These are phyloP conservation scores for Artemisia tridentata DNA, from an alignment of 129 eudicot species.

Conservation along the genomic window DNA sequence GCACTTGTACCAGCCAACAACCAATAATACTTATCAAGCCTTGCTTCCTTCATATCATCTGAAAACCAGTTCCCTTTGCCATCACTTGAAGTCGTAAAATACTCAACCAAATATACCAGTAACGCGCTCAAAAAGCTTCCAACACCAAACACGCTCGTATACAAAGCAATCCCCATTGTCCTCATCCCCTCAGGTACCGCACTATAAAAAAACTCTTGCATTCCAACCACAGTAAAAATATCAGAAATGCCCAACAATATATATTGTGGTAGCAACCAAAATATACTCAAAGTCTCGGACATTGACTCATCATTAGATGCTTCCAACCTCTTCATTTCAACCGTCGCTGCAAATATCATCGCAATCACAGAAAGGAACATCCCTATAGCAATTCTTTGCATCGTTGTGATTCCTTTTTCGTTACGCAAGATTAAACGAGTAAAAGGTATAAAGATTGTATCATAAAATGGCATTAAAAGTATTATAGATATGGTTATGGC, in stretches of 20 bases:
- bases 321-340: slow-evolving; percentile 55
- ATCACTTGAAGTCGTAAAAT: slow-evolving; percentile 39
- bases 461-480: slow-evolving; percentile 81
- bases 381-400: slow-evolving; percentile 89
- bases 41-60: slow-evolving; percentile 80
- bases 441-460: slow-evolving; percentile 66
- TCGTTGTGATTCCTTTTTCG: slow-evolving; percentile 72
- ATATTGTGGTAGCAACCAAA: slow-evolving; percentile 88
- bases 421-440: slow-evolving; percentile 46
- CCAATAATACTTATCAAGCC: slow-evolving; percentile 94
- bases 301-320: not conserved
- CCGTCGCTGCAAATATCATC: slow-evolving; percentile 81
- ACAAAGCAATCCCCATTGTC: slow-evolving; percentile 92
- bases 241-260: slow-evolving; percentile 77
- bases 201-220: slow-evolving; percentile 91
- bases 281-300: slow-evolving; percentile 45
- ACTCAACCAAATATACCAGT: slow-evolving; percentile 63
- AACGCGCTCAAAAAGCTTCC: slow-evolving; percentile 85
- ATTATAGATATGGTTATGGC: slow-evolving; percentile 84
- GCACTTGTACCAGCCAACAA: slow-evolving; percentile 62
- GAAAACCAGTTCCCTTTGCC: slow-evolving; percentile 70
- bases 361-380: slow-evolving; percentile 88
- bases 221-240: slow-evolving; percentile 91
- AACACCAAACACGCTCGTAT: slow-evolving; percentile 89
- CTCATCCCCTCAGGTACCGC: slow-evolving; percentile 85